These are phyloP conservation scores for Psilocybe cubensis DNA, from an alignment of 768 basidiomycete genomes.

Conservation along the genomic window DNA sequence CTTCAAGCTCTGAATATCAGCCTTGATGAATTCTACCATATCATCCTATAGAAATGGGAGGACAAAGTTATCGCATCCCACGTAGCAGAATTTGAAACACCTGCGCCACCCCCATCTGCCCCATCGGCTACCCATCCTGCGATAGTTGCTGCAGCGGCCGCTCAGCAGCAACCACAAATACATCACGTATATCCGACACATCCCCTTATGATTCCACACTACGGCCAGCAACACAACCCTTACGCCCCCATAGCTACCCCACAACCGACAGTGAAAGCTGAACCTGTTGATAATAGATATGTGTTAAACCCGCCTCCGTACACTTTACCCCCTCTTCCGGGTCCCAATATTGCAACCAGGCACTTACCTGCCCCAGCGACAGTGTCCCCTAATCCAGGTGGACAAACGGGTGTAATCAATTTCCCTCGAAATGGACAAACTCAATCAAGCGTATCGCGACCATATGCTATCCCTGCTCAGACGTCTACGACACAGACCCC, in stretches of 20 bases:
- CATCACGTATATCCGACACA: conserved; percentile 62
- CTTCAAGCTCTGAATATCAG: conserved; percentile 22
- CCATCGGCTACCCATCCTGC: conserved; percentile 31
- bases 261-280: conserved; percentile 67
- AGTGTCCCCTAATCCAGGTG: conserved; percentile 53
- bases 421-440: conserved; percentile 45
- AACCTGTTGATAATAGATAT: conserved; percentile 73
- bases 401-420: conserved; percentile 61
- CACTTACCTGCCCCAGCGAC: conserved; percentile 46
- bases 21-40: conserved; percentile 4
- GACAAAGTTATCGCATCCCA: conserved; percentile 90
- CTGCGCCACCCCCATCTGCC: conserved; percentile 36
- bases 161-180: conserved; percentile 33
- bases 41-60: conserved; percentile 85
- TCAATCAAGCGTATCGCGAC: conserved; percentile 29
- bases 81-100: conserved; percentile 90
- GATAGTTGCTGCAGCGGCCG: conserved; percentile 12
- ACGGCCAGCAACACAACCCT: conserved; percentile 53
- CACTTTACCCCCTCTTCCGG: conserved; percentile 64
- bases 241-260: conserved; percentile 47
- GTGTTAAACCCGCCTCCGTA: conserved; percentile 59
- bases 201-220: conserved; percentile 65
- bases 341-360: conserved; percentile 59
- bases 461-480: conserved; percentile 27
- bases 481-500: conserved; percentile 24